These are phyloP conservation scores for Micractinium conductrix DNA, from an alignment of 139 green algal species.

Conservation along the genomic window DNA sequence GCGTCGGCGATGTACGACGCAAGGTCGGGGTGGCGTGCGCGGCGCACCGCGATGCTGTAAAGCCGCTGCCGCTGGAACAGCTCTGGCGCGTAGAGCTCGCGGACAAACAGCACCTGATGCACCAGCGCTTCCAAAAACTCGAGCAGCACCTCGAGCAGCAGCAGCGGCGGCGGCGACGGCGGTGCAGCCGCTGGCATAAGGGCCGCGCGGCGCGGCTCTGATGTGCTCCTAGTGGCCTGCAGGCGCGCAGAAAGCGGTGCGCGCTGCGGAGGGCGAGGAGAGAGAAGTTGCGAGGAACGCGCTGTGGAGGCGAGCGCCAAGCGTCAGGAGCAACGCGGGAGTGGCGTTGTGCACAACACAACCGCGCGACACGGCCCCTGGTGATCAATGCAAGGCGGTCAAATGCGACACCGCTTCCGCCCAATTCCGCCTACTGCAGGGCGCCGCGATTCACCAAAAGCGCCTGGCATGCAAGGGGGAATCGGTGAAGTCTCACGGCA, in stretches of 20 bases:
- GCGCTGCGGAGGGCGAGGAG: not conserved
- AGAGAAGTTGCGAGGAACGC: no score
- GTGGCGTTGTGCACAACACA: no score
- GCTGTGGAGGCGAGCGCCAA: no score
- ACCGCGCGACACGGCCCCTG: no score
- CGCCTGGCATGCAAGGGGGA: no score
- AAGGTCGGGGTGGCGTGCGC: slow-evolving; percentile 52
- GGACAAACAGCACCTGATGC: slow-evolving; percentile 56
- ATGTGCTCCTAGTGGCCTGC: no score
- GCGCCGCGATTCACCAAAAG: no score
- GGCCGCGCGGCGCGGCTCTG: not conserved
- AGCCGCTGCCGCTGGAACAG: slow-evolving; percentile 56
- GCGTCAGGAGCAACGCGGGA: no score
- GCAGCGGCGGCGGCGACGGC: not conserved
- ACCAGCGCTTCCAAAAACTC: slow-evolving; percentile 56
- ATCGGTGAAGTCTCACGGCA: no score
- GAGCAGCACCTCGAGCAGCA: slow-evolving; percentile 25
- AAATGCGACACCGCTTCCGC: no score
- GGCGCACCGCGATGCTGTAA: slow-evolving; percentile 48
- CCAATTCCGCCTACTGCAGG: no score
- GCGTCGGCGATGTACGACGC: slow-evolving; percentile 49
- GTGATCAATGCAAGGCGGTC: no score
- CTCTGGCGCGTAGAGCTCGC: slow-evolving; percentile 48
- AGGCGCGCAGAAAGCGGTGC: not conserved
- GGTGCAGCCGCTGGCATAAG: not conserved